These are phyloP conservation scores for Hysterangium stoloniferum DNA, from an alignment of 768 basidiomycete genomes.

Conservation along the genomic window DNA sequence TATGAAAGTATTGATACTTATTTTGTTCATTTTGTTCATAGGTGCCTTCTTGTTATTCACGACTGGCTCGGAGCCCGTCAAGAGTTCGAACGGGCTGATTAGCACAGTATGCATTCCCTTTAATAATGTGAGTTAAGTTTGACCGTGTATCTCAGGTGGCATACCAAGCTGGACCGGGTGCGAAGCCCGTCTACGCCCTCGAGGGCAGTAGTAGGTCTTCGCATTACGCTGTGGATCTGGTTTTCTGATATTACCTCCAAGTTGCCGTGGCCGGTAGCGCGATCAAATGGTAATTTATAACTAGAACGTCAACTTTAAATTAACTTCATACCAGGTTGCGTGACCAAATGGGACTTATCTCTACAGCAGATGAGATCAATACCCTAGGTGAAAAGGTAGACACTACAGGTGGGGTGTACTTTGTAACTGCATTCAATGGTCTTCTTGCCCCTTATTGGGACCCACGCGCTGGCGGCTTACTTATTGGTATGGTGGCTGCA, in stretches of 20 bases:
- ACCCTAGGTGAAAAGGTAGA: conserved; percentile 67
- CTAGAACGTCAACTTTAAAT: neutral
- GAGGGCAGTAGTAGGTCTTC: conserved; percentile 85
- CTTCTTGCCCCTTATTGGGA: conserved; percentile 98
- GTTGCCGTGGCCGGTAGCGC: conserved; percentile 94
- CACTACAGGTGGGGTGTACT: conserved; percentile 86
- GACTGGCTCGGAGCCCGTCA: conserved; percentile 81
- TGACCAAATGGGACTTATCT: conserved; percentile 81
- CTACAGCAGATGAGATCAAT: conserved; percentile 78
- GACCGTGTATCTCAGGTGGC: conserved; percentile 49
- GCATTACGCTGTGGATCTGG: neutral
- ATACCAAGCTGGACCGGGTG: conserved; percentile 74
- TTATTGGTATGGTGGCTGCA: conserved; percentile 53
- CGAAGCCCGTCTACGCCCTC: conserved; percentile 83
- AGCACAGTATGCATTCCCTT: conserved; percentile 54
- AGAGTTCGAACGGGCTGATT: conserved; percentile 79
- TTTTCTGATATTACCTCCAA: conserved; percentile 21
- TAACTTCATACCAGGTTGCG: conserved; percentile 52
- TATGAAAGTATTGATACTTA: neutral
- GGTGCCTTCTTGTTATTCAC: conserved; percentile 92
- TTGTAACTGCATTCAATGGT: conserved; percentile 95
- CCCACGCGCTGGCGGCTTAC: conserved; percentile 74
- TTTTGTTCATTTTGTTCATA: neutral
- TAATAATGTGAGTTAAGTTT: neutral
- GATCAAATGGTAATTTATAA: conserved; percentile 63